phyloP scores from a whole-genome alignment of 2,329 filamentous ascomycete genomes.

The Exophiala mesophila region DNA sequence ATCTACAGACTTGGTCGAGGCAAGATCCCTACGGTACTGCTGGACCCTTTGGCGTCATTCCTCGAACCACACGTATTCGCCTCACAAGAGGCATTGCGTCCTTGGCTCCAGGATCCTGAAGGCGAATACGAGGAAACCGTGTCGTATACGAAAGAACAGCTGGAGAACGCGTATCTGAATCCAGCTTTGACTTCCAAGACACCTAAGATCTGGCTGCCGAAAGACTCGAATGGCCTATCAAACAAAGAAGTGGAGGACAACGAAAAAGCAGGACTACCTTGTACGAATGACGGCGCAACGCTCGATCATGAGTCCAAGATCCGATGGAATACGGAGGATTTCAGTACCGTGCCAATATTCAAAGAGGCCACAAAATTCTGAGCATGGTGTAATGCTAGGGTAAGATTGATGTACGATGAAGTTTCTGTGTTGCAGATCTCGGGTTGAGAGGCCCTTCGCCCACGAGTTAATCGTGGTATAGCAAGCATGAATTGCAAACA shows the following conservation, averaged over 20 bases:
- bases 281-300: constrained; percentile 71
- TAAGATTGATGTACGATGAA: too few species aligned
- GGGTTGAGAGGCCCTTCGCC: too few species aligned
- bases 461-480: too few species aligned
- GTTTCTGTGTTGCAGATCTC: too few species aligned
- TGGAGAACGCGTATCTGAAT: constrained; percentile 66
- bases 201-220: constrained; percentile 75
- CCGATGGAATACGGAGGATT: constrained; percentile 52
- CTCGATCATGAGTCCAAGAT: constrained; percentile 65
- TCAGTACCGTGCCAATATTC: constrained; percentile 26
- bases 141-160: constrained; percentile 59
- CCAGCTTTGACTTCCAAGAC: constrained; percentile 60
- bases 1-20: constrained; percentile 10
- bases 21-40: constrained; percentile 47
- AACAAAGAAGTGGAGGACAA: constrained; percentile 76
- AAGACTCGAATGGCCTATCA: constrained; percentile 68
- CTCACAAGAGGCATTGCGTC: constrained; percentile 19
- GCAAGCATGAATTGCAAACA: too few species aligned
- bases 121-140: constrained; percentile 64
- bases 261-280: constrained; percentile 63
- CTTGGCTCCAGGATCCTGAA: constrained; percentile 40
- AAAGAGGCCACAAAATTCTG: constrained; percentile 23
- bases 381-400: too few species aligned
- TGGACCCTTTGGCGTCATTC: constrained; percentile 67
- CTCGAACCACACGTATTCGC: constrained; percentile 34